Percentiles rank a stretch among this genome's conserved stretches.
Evolutionary conservation across 1,284 basidiomycete genomes (phyloP).

Genomic region (Mycena citricolor): DNA sequence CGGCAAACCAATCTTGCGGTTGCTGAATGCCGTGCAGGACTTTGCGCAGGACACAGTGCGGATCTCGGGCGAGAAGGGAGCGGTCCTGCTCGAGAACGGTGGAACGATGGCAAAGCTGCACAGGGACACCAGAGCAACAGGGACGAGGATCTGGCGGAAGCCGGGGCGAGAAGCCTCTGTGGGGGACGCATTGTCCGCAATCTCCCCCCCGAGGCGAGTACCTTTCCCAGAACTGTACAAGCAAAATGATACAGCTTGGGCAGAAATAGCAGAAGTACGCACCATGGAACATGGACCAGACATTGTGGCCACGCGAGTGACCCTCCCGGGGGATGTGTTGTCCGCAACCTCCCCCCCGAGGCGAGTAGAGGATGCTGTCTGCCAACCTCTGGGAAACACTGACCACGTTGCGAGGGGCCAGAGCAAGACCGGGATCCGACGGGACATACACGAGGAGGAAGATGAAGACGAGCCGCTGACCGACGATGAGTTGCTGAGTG

Average conservation of each 20-base stretch:
- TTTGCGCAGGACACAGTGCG: constrained; percentile 8
- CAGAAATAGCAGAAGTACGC: too few relatives aligned
- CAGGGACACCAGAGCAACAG: background rate
- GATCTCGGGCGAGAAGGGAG: background rate
- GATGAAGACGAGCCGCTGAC: too few relatives aligned
- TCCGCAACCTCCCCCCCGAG: too few relatives aligned
- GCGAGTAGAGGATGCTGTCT: too few relatives aligned
- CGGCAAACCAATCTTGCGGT: constrained; percentile 14
- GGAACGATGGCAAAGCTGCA: background rate
- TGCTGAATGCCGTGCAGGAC: constrained; percentile 7
- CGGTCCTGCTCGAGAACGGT: background rate
- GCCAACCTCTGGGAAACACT: background rate
- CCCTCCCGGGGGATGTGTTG: too few relatives aligned
- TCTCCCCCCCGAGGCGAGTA: constrained; percentile 6
- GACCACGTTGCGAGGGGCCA: background rate
- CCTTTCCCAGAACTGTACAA: too few relatives aligned
- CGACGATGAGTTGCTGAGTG: too few relatives aligned
- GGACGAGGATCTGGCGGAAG: too few relatives aligned
- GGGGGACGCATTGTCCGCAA: constrained; percentile 7
- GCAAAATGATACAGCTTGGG: too few relatives aligned
- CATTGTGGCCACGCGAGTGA: too few relatives aligned
- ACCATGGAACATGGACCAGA: too few relatives aligned
- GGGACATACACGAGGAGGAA: too few relatives aligned
- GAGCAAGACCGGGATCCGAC: background rate
- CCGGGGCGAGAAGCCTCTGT: constrained; percentile 3